Percentiles rank a stretch among this genome's conserved stretches.
phyloP scores from a whole-genome alignment of 345 rosid species.

The Heritiera fomes region DNA sequence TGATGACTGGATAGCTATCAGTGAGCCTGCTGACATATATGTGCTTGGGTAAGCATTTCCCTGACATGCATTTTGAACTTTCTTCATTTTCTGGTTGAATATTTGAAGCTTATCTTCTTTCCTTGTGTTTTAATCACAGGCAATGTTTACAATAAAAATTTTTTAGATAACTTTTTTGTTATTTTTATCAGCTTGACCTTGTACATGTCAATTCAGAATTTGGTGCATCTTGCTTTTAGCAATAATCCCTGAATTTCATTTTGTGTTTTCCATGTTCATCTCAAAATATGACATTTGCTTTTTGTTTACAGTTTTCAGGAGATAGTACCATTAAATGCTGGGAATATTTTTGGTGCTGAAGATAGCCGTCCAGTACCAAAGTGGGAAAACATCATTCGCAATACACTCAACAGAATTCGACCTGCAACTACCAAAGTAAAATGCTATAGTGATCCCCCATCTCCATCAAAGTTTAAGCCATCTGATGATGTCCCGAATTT shows the following conservation, averaged over 20 bases:
- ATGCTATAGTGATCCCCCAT: conserved; percentile 89
- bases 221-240: neutral
- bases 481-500: conserved; percentile 59
- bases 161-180: neutral
- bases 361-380: conserved; percentile 72
- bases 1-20: conserved; percentile 76
- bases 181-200: conserved; percentile 2
- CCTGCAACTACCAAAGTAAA: conserved; percentile 51
- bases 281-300: conserved; percentile 12
- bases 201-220: neutral
- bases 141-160: neutral
- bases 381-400: conserved; percentile 90
- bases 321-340: conserved; percentile 91
- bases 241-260: neutral
- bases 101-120: neutral
- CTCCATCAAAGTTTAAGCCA: conserved; percentile 77
- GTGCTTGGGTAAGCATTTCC: conserved; percentile 19
- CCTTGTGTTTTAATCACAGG: neutral
- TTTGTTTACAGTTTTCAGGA: conserved; percentile 70
- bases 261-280: conserved; percentile 6
- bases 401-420: conserved; percentile 59
- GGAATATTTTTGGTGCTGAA: conserved; percentile 93
- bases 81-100: neutral
- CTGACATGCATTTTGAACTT: neutral
- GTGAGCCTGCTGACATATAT: conserved; percentile 83